Percentiles rank a stretch among this genome's conserved stretches.
Evolutionary conservation across 2,329 filamentous ascomycete genomes (phyloP).

Genomic region (Pseudonectria foliicola): DNA sequence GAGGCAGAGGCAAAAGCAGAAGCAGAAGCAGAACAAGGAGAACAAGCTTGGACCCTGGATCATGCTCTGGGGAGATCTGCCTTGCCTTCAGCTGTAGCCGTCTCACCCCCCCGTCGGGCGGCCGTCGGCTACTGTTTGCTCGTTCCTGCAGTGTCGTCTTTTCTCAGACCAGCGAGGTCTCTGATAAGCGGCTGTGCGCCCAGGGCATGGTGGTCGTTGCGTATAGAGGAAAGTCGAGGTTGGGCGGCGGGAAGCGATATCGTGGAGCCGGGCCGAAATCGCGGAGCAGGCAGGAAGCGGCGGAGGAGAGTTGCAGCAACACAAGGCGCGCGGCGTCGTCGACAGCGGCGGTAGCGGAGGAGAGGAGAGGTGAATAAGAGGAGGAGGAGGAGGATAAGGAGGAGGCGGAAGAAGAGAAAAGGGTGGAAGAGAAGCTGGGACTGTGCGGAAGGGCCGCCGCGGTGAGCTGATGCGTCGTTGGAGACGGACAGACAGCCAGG

Average conservation of each 20-base stretch:
- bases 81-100: too few relatives aligned
- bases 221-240: conserved; percentile 1
- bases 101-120: too few relatives aligned
- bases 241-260: conserved; percentile 11
- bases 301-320: background rate
- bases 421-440: conserved; percentile 5
- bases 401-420: conserved; percentile 3
- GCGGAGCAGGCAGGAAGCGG: background rate
- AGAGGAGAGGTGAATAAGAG: conserved; percentile 8
- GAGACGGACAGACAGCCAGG: conserved; percentile 1
- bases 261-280: background rate
- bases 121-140: too few relatives aligned
- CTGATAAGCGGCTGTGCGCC: conserved; percentile 20
- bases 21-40: too few relatives aligned
- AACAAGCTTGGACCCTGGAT: too few relatives aligned
- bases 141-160: conserved; percentile 2
- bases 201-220: conserved; percentile 25
- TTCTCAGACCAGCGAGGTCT: conserved; percentile 26
- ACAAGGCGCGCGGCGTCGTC: background rate
- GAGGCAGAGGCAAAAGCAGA: too few relatives aligned
- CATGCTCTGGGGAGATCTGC: background rate
- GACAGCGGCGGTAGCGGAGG: conserved; percentile 2
- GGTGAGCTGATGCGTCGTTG: conserved; percentile 20
- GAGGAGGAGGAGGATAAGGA: conserved; percentile 7
- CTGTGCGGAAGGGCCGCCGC: conserved; percentile 17